Evolutionary conservation across 1,284 basidiomycete species (phyloP), one percentile per base, ranked within the genome.

Genomic region (Cronartium quercuum): DNA sequence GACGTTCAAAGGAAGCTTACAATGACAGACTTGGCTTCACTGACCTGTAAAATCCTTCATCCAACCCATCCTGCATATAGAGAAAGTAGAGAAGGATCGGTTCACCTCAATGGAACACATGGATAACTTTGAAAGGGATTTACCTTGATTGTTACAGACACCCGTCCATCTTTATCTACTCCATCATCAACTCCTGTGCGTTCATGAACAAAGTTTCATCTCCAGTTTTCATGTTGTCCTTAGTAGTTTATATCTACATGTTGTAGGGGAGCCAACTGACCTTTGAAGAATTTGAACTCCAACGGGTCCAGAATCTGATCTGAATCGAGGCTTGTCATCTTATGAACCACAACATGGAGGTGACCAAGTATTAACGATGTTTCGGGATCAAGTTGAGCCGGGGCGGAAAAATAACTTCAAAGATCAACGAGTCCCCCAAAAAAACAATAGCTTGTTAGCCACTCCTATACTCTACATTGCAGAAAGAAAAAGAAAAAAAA

Each of bases 251-350:
- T 6, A 1, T 29, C n/a, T 34, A 34, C 5, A 21, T 61, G 7
- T 5, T 61, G 58, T 10, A 61, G 15, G 29, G 29, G 18, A n/a
- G 51, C n/a, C n/a, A n/a, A 55, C 62, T 21, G 38, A 74, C 71
- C 71, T 74, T 74, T 74, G 57, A 74, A 74, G 71, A 66, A 66
- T 24, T 41, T 13, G 34, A 74, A 66, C 57, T 58, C 18, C 15
- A 58, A 35, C 9, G 71, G 71, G 35, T 74, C 71, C 3, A 63
- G 71, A 15, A 66, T 66, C n/a, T 40, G 40, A 35, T 51, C 66
- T 34, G 71, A 74, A 35, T 38, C 44, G 9, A 74, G 64, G 0
- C n/a, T 42, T n/a, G 66, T 37, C 35, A 66, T 42, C 37, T 24
- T 10, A 35, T 41, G 51, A 37, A 66, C 37, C 47, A 67, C 64